Evolutionary conservation across 2,329 filamentous ascomycete species (phyloP), one percentile per base, ranked within the genome.

Genomic region (Karstenula rhodostoma): DNA sequence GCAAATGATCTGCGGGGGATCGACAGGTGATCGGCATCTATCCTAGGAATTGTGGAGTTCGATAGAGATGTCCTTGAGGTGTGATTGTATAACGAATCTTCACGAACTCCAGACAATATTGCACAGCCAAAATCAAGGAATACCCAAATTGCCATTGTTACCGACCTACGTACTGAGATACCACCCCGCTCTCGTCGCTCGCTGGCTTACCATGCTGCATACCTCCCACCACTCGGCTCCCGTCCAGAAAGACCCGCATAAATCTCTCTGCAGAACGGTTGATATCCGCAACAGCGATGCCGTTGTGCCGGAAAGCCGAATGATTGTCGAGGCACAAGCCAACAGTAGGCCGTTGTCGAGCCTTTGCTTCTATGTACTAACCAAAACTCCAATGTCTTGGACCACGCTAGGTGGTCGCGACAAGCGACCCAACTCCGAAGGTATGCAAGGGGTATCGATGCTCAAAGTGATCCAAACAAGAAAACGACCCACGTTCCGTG

Each of bases 391-490:
- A 35, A 27, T 37, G 19, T 40, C n/a, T 53, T n/a, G 22, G 13
- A 37, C 33, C 50, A 54, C 50, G 32, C 2, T 35, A 43, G 33
- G n/a, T 22, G 29, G 23, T 51, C 46, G 19, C 7, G 23, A n/a
- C 17, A 40, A 44, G 37, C 25, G 23, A 57, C 27, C 58, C 35
- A 66, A 66, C 64, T 60, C 64, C 64, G 29, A 40, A 33, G 40
- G 53, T 54, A 67, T 67, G 65, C 63, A 67, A 40, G 29, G 59
- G 58, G 65, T 63, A 66, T 66, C 62, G 64, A 66, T 66, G 64
- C 55, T 64, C 27, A 47, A 61, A 62, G 51, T 22, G 52, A 46
- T 52, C 19, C 33, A 50, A 55, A 47, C 35, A 35, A 40, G 23
- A 49, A 29, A 44, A 23, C 23, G 33, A 57, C 37, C 32, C n/a